phyloP scores from a whole-genome alignment of 805 yeast genomes.

The Saccharomycopsis javanensis region DNA sequence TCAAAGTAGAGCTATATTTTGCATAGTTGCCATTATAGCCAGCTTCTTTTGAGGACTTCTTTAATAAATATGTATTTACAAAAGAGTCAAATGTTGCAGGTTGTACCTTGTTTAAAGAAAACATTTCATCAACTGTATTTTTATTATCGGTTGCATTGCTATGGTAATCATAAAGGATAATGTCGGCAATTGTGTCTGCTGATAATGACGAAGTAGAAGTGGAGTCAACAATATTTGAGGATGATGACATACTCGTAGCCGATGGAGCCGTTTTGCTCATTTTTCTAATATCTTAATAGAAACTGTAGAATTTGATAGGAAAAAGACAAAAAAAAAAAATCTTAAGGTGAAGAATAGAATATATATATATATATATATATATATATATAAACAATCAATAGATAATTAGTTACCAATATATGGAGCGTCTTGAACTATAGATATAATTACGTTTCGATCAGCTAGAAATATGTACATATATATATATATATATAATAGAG shows the following conservation, averaged over 20 bases:
- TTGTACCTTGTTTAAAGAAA: constrained; percentile 7
- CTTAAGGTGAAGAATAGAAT: no score
- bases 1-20: background rate
- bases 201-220: background rate
- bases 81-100: constrained; percentile 19
- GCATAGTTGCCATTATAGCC: background rate
- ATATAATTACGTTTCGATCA: no score
- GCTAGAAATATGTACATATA: no score
- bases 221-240: background rate
- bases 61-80: constrained; percentile 13
- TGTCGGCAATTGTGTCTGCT: constrained; percentile 14
- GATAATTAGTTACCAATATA: no score
- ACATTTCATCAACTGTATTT: constrained; percentile 12
- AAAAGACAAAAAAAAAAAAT: no score
- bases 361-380: no score
- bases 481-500: no score
- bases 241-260: background rate
- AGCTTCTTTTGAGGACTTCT: background rate
- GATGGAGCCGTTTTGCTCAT: background rate
- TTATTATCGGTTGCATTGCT: constrained; percentile 7
- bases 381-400: no score
- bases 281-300: background rate
- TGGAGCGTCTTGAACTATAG: no score
- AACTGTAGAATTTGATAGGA: background rate
- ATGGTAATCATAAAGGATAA: constrained; percentile 14